A percentile compares a stretch with the other conserved stretches of the same genome.
Conservation (phyloP, 2,329 filamentous ascomycete genomes). For the Botrytis medusae region DNA sequence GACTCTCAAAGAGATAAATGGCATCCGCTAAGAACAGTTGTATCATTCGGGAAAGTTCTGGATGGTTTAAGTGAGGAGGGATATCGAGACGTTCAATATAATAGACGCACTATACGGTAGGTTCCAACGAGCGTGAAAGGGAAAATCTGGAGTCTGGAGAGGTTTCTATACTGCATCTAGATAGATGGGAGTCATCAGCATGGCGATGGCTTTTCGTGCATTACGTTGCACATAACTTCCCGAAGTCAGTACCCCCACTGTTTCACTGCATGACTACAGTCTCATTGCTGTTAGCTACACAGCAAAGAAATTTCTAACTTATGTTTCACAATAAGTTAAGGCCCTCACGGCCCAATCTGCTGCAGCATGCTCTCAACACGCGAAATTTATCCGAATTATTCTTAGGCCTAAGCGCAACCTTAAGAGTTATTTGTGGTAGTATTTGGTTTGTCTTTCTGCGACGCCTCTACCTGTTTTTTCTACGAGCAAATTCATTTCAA, state of each 20-base stretch:
- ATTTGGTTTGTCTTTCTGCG: neutral
- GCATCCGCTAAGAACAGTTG: neutral
- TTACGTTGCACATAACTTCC: neutral
- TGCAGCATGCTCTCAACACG: fast-evolving
- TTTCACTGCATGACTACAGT: neutral
- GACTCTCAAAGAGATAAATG: neutral
- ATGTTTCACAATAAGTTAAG: neutral
- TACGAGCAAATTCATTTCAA: neutral
- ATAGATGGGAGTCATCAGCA: neutral
- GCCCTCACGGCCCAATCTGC: too few relatives aligned
- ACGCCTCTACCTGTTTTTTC: neutral
- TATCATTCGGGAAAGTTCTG: neutral
- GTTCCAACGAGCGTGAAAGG: neutral
- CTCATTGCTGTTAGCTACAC: neutral
- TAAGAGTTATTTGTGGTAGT: too few relatives aligned
- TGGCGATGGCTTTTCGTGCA: neutral
- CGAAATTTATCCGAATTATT: neutral
- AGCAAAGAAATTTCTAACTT: neutral
- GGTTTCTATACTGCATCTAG: neutral
- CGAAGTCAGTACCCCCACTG: neutral
- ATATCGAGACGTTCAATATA: neutral
- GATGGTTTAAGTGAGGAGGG: neutral
- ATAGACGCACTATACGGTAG: neutral
- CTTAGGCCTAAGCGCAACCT: neutral
- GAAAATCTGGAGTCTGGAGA: neutral